Base-by-base conservation (phyloP, 148 eudicot species). In the Drosera capensis region DNA sequence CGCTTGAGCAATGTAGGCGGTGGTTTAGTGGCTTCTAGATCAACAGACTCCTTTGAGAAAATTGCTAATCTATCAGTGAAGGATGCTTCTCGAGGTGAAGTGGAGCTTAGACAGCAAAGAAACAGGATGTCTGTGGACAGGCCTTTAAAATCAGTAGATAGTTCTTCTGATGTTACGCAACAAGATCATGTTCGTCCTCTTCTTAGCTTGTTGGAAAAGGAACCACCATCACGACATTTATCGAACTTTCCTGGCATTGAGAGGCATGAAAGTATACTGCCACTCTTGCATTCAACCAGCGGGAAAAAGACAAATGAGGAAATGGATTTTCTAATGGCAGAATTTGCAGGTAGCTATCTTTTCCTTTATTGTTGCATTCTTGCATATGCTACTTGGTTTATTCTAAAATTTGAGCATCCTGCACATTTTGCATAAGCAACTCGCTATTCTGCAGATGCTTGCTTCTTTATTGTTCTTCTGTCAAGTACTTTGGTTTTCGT, bases 131-230 rank as follows among this genome's bases (percentile, higher is more conserved):
- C 95, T 18, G 57, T 71, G 25, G 97, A 84, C 35, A 68, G 66
- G 68, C 61, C 69, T 23, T 62, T 62, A 25, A 83, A 71, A 56
- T 64, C 66, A 43, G 41, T 37, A 26, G 94, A 72, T 40, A 69
- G 68, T 62, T 71, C 52, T 53, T 68, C 80, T n/a, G 80, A 71
- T 64, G 82, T 71, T 43, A 55, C 64, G 36, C 95, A 71, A 52
- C 95, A 78, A 55, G 96, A 78, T 21, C 82, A 78, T 49, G 78
- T 84, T 40, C 74, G 95, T 37, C 95, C 99, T 54, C 71, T 87
- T 62, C 75, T 84, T 40, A 84, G 95, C 74, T 75, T 85, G 62
- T 57, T 90, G 68, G 99, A 90, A 46, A 90, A 78, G 68, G 95
- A 90, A 54, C 95, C 88, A 29, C 95, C 95, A 48, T 84, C 95